These are phyloP conservation scores for Dendrocalamus sinicus DNA, from an alignment of 176 grass and related monocot species.

Conservation along the genomic window DNA sequence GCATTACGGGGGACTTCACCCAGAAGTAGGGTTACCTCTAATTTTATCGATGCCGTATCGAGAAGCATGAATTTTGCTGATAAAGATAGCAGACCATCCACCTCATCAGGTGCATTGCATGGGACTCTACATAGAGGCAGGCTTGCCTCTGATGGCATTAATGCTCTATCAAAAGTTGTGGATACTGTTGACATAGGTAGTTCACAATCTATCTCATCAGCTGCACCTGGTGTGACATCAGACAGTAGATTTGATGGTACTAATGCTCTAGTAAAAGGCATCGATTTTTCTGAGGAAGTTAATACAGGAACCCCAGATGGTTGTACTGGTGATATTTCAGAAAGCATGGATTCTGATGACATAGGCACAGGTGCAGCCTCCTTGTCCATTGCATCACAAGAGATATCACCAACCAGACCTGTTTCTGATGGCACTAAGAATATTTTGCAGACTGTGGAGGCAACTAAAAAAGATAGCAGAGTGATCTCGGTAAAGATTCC, in stretches of 20 bases:
- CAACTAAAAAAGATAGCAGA: constrained; percentile 33
- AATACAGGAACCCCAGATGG: constrained; percentile 18
- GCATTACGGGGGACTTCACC: constrained; percentile 45
- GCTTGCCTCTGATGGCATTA: constrained; percentile 13
- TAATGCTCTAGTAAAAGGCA: constrained; percentile 35
- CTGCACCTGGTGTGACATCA: constrained; percentile 36
- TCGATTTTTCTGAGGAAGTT: constrained; percentile 35
- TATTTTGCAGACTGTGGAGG: constrained; percentile 34
- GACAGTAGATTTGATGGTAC: constrained; percentile 38
- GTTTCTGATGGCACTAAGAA: constrained; percentile 33
- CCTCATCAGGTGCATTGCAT: constrained; percentile 29
- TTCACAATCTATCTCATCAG: constrained; percentile 15
- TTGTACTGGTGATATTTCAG: constrained; percentile 30
- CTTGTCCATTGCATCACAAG: constrained; percentile 40
- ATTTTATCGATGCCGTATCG: not conserved
- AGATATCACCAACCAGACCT: constrained; percentile 30
- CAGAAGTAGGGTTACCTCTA: constrained; percentile 45
- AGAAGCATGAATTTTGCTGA: constrained; percentile 38
- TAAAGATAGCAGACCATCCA: constrained; percentile 31
- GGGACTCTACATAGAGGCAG: constrained; percentile 11
- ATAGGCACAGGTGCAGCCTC: constrained; percentile 32
- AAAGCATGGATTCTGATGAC: constrained; percentile 42
- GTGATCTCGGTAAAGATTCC: constrained; percentile 48
- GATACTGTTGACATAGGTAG: constrained; percentile 27
- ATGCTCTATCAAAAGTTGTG: constrained; percentile 16